phyloP scores from a whole-genome alignment of 495 filamentous ascomycete species.

The Massariosphaeria phaeospora region DNA sequence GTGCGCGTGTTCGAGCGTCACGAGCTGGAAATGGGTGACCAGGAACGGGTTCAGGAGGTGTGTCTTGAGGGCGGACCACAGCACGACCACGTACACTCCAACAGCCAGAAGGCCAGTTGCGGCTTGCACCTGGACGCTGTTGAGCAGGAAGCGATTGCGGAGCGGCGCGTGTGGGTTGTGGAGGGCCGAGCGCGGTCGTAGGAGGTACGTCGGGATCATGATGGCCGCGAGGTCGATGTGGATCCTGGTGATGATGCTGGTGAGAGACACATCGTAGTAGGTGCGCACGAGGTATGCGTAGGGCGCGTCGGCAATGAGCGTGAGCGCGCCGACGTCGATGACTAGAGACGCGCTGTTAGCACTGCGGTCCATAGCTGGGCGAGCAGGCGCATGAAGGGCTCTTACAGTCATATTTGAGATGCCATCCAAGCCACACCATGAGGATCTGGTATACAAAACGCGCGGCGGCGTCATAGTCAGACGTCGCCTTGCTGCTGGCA shows the following conservation, averaged over 20 bases:
- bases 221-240: conserved; percentile 61
- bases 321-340: conserved; percentile 64
- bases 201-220: conserved; percentile 63
- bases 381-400: neutral
- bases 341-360: conserved; percentile 46
- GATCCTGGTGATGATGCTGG: conserved; percentile 53
- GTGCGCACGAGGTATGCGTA: conserved; percentile 61
- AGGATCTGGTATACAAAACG: conserved; percentile 63
- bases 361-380: too few relatives aligned
- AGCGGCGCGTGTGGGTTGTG: conserved; percentile 55
- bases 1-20: conserved; percentile 58
- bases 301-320: conserved; percentile 65
- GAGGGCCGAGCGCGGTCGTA: conserved; percentile 58
- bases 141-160: conserved; percentile 64
- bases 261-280: conserved; percentile 65
- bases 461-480: too few relatives aligned
- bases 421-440: conserved; percentile 68
- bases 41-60: conserved; percentile 60
- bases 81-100: conserved; percentile 59
- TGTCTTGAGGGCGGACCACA: conserved; percentile 59
- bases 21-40: conserved; percentile 65
- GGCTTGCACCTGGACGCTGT: conserved; percentile 57
- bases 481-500: too few relatives aligned
- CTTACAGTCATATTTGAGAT: conserved; percentile 62
- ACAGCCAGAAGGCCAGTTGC: conserved; percentile 62